phyloP scores from a whole-genome alignment of 768 basidiomycete genomes.

The Chalciporus chontae region DNA sequence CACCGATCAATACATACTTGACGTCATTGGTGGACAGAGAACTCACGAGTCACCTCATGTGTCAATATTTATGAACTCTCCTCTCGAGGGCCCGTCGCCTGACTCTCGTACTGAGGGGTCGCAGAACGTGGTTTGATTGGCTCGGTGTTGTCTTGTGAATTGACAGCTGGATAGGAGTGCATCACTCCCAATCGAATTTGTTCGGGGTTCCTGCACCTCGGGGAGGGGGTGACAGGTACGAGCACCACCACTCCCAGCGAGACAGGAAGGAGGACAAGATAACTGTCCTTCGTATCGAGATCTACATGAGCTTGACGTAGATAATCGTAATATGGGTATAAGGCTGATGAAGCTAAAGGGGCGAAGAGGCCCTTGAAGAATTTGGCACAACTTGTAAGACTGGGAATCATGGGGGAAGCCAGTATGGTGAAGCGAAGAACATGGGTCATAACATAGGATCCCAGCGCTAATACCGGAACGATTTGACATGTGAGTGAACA shows the following conservation, averaged over 20 bases:
- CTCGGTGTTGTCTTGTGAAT: not conserved
- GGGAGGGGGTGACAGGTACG: not conserved
- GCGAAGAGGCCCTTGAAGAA: not conserved
- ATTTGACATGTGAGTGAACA: not conserved
- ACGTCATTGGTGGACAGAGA: too few species aligned
- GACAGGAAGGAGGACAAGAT: constrained; percentile 2
- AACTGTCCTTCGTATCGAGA: not conserved
- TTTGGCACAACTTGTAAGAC: not conserved
- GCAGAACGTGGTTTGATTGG: not conserved
- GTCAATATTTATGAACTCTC: not conserved
- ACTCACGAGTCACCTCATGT: not conserved
- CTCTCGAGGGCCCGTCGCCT: not conserved
- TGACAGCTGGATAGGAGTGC: not conserved
- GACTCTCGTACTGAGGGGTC: not conserved
- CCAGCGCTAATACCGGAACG: not conserved
- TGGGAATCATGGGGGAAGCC: not conserved
- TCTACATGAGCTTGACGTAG: not conserved
- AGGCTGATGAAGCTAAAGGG: not conserved
- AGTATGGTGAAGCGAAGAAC: not conserved
- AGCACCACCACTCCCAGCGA: not conserved
- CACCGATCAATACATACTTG: too few species aligned
- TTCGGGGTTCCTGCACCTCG: not conserved
- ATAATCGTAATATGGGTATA: constrained; percentile 2
- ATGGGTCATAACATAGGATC: not conserved
- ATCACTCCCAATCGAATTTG: not conserved